Conservation (phyloP, 495 filamentous ascomycete genomes). For the Pyrenula massariospora region DNA sequence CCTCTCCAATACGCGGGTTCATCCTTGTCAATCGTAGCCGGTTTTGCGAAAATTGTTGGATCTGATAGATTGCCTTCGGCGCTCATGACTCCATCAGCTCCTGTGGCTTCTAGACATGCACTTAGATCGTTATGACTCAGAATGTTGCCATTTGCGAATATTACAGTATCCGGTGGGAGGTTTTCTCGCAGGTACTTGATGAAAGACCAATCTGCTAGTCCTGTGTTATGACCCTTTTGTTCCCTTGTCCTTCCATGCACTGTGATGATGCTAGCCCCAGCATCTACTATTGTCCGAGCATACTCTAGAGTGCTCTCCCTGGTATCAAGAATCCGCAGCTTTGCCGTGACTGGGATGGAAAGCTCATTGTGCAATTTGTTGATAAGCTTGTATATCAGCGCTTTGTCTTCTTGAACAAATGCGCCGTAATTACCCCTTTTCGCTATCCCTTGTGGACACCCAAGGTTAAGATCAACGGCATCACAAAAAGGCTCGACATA, state of each 20-base stretch:
- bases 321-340: slow-evolving; percentile 83
- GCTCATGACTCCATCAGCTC: slow-evolving; percentile 88
- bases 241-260: slow-evolving; percentile 83
- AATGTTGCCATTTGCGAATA: slow-evolving; percentile 95
- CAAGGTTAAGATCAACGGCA: slow-evolving; percentile 91
- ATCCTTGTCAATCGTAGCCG: slow-evolving; percentile 50
- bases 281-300: slow-evolving; percentile 73
- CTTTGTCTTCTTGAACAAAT: slow-evolving; percentile 89
- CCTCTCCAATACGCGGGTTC: slow-evolving; percentile 77
- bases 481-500: slow-evolving; percentile 77
- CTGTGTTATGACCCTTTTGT: slow-evolving; percentile 93
- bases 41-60: slow-evolving; percentile 69
- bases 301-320: slow-evolving; percentile 81
- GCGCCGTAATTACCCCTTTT: slow-evolving; percentile 81
- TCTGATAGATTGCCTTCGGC: slow-evolving; percentile 91
- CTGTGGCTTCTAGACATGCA: slow-evolving; percentile 68
- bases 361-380: slow-evolving; percentile 61
- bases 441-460: slow-evolving; percentile 96
- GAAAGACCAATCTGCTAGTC: slow-evolving; percentile 80
- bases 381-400: slow-evolving; percentile 68
- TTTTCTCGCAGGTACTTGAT: slow-evolving; percentile 75
- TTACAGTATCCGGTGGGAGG: slow-evolving; percentile 74
- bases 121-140: slow-evolving; percentile 73
- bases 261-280: slow-evolving; percentile 84
- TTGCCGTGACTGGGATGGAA: slow-evolving; percentile 78